These are phyloP conservation scores for Nemania serpens DNA, from an alignment of 2,329 filamentous ascomycete genomes.

Conservation along the genomic window DNA sequence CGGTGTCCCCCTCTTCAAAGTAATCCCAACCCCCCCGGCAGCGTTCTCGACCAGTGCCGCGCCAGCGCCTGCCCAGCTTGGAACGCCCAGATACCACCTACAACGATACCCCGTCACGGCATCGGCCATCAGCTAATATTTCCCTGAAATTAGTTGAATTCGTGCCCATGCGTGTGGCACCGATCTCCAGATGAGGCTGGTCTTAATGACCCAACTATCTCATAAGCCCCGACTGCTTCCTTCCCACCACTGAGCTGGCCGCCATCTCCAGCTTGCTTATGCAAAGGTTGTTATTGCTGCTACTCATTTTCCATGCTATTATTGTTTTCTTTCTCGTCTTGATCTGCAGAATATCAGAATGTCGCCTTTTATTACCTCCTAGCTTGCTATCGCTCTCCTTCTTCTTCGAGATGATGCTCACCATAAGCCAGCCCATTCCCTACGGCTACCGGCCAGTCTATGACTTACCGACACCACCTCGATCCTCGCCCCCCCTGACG, in stretches of 20 bases:
- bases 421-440: conserved; percentile 62
- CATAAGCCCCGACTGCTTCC: conserved; percentile 44
- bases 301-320: conserved; percentile 16
- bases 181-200: conserved; percentile 45
- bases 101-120: conserved; percentile 28
- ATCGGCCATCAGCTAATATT: conserved; percentile 36
- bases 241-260: conserved; percentile 44
- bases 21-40: conserved; percentile 24
- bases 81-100: conserved; percentile 39
- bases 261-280: conserved; percentile 46
- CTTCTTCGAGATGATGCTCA: conserved; percentile 59
- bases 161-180: conserved; percentile 42
- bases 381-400: conserved; percentile 31
- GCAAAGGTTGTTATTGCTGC: conserved; percentile 46
- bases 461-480: conserved; percentile 65
- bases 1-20: neutral
- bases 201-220: conserved; percentile 42
- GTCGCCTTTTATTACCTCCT: conserved; percentile 32
- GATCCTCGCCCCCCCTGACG: conserved; percentile 59
- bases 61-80: conserved; percentile 39
- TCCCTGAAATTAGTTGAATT: conserved; percentile 31
- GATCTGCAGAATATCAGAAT: conserved; percentile 30
- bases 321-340: conserved; percentile 20
- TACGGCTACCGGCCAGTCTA: conserved; percentile 65
- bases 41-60: conserved; percentile 38